Base-by-base conservation (phyloP, 2,329 filamentous ascomycete genomes). In the Neospermospora avenae region DNA sequence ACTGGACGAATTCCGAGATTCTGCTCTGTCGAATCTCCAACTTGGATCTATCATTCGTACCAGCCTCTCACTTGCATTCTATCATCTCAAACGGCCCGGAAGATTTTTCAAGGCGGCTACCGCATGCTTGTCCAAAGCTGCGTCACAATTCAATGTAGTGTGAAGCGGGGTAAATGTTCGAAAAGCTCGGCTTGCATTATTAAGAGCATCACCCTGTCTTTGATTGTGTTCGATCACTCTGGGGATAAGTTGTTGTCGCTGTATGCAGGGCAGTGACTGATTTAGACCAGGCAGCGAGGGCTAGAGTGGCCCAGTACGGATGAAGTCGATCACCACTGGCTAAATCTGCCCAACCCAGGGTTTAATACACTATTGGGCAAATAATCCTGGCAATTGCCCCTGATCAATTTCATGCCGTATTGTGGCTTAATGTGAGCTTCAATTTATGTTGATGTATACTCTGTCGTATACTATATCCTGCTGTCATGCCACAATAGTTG, bases 101-200 rank as follows among this genome's bases (percentile, higher is more conserved):
- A 34, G 28, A 22, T 11, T 28, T 10, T 13, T 28, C 48, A 24
- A 14, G 3, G 14, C 48, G 6, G 18, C 8, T 14, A 22, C 8
- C 11, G 20, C 3, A 37, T 37, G 31, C 48, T 13, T n/a, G n/a
- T 51, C 28, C 4, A 34, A 24, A 18, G 48, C 22, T 51, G 18
- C 46, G 48, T 37, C 48, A 51, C 20, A 16, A 11, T 4, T 51
- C 20, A 57, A 57, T 57, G 37, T 57, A 20, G 55, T 28, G 18
- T 48, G 54, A 46, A 48, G 44, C 14, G 55, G 55, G 55, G 44
- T 49, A 49, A 49, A 57, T 37, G 28, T 51, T 18, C 31, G 31
- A 51, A 11, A 7, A 20, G 10, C 31, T 18, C 31, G 31, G n/a
- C 18, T 51, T 20, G 35, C 28, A 20, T 51, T 4, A 7, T 51